A percentile compares a stretch with the other conserved stretches of the same genome.
Evolutionary conservation across 768 basidiomycete genomes (phyloP).

Genomic region (Boletellus emodensis): DNA sequence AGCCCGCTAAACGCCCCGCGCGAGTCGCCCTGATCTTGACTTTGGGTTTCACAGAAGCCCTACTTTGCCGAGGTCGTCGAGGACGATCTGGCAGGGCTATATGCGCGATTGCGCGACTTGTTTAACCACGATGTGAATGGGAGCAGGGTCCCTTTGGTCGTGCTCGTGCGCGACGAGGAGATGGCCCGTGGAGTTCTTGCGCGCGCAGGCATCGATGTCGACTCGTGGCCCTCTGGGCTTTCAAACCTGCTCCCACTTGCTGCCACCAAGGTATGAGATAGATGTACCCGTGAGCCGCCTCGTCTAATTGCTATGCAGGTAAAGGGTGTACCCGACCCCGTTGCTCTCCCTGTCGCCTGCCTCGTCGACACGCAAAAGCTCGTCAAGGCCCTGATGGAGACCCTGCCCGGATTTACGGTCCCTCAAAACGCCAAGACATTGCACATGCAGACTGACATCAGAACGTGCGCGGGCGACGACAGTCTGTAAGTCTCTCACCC

Average conservation of each 20-base stretch:
- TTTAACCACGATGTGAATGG: slow-evolving; percentile 18
- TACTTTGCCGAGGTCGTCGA: slow-evolving; percentile 18
- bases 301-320: slow-evolving; percentile 1
- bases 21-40: background rate
- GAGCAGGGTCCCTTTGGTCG: slow-evolving; percentile 34
- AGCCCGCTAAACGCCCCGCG: background rate
- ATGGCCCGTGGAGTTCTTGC: slow-evolving; percentile 37
- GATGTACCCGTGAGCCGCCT: background rate
- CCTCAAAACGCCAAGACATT: slow-evolving; percentile 34
- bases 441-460: slow-evolving; percentile 29
- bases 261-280: slow-evolving; percentile 5
- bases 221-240: slow-evolving; percentile 41
- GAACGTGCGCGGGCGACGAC: slow-evolving; percentile 51
- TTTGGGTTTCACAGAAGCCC: slow-evolving; percentile 5
- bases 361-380: slow-evolving; percentile 41
- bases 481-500: slow-evolving; percentile 36
- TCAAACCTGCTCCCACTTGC: slow-evolving; percentile 11
- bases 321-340: background rate
- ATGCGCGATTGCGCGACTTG: slow-evolving; percentile 16
- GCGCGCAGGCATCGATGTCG: slow-evolving; percentile 40
- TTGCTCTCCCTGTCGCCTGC: slow-evolving; percentile 25
- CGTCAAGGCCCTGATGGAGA: slow-evolving; percentile 39
- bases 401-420: slow-evolving; percentile 19
- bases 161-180: slow-evolving; percentile 45
- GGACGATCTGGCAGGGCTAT: slow-evolving; percentile 8